A percentile compares a stretch with the other conserved stretches of the same genome.
Evolutionary conservation across 2,329 filamentous ascomycete species (phyloP).

Genomic region (Aspergillus japonicus): DNA sequence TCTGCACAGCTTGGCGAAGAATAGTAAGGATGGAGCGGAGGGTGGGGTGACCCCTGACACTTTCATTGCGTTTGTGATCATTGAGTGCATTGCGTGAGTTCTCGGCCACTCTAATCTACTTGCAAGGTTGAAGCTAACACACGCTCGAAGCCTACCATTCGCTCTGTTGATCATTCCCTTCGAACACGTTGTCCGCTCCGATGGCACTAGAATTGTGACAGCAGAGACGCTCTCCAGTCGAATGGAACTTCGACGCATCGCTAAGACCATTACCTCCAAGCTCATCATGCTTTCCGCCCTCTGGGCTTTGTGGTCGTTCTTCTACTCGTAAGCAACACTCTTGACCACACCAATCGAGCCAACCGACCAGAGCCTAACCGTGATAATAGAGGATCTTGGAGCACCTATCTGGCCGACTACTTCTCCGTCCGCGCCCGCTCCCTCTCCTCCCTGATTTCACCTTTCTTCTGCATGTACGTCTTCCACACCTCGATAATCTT

Average conservation of each 20-base stretch:
- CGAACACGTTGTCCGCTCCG: conserved; percentile 47
- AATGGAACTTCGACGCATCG: conserved; percentile 43
- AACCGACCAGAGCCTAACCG: neutral
- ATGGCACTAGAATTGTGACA: conserved; percentile 45
- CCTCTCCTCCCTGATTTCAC: conserved; percentile 48
- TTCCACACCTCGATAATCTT: neutral
- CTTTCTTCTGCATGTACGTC: conserved; percentile 51
- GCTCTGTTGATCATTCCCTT: conserved; percentile 49
- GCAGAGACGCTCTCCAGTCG: conserved; percentile 44
- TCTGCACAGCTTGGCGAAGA: conserved; percentile 35
- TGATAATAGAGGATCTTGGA: conserved; percentile 43
- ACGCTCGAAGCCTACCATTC: conserved; percentile 39
- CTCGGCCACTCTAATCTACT: too few relatives aligned
- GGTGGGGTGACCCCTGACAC: conserved; percentile 48
- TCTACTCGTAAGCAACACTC: conserved; percentile 36
- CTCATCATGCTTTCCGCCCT: conserved; percentile 42
- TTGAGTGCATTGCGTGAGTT: conserved; percentile 46
- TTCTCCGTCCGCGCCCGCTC: conserved; percentile 48
- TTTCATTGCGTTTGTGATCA: conserved; percentile 50
- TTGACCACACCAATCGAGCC: neutral
- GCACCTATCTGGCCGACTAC: conserved; percentile 47
- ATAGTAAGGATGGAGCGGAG: conserved; percentile 34
- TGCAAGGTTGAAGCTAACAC: too few relatives aligned
- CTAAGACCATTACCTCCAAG: conserved; percentile 38
- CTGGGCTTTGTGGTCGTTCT: conserved; percentile 51